Evolutionary conservation across 441 rosid species (phyloP).

Genomic region (Erysimum cheiri): DNA sequence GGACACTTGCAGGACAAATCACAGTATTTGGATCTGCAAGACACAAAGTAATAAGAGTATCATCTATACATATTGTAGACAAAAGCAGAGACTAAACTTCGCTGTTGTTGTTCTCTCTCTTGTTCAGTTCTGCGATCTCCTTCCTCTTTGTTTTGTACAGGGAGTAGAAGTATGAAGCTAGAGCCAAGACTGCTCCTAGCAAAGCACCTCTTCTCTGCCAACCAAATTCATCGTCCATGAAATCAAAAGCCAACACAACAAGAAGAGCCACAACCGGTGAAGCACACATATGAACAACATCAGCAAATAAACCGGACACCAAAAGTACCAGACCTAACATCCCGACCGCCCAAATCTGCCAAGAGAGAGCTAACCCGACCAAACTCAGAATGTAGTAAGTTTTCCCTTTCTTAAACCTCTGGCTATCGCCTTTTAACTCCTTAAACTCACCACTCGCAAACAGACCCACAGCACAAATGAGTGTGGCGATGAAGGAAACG

Average conservation of each 20-base stretch:
- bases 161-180: conserved; percentile 36
- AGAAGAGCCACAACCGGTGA: conserved; percentile 34
- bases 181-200: conserved; percentile 33
- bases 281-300: conserved; percentile 41
- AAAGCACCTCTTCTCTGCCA: conserved; percentile 40
- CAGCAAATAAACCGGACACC: conserved; percentile 37
- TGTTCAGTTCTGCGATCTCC: conserved; percentile 29
- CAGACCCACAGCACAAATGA: conserved; percentile 28
- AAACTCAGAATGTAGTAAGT: conserved; percentile 35
- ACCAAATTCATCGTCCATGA: conserved; percentile 33
- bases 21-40: conserved; percentile 24
- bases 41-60: conserved; percentile 32
- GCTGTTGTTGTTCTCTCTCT: conserved; percentile 21
- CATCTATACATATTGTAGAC: conserved; percentile 27
- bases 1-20: conserved; percentile 26
- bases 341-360: conserved; percentile 41
- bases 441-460: conserved; percentile 38
- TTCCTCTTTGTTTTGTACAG: conserved; percentile 35
- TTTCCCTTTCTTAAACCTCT: conserved; percentile 38
- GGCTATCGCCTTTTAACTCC: conserved; percentile 32
- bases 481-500: conserved; percentile 36
- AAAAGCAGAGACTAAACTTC: conserved; percentile 26
- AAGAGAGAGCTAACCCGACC: conserved; percentile 29
- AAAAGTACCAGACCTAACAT: conserved; percentile 34
- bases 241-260: conserved; percentile 37